Base-by-base conservation (phyloP, 1,284 basidiomycete species). In the Calocybe gambosa region DNA sequence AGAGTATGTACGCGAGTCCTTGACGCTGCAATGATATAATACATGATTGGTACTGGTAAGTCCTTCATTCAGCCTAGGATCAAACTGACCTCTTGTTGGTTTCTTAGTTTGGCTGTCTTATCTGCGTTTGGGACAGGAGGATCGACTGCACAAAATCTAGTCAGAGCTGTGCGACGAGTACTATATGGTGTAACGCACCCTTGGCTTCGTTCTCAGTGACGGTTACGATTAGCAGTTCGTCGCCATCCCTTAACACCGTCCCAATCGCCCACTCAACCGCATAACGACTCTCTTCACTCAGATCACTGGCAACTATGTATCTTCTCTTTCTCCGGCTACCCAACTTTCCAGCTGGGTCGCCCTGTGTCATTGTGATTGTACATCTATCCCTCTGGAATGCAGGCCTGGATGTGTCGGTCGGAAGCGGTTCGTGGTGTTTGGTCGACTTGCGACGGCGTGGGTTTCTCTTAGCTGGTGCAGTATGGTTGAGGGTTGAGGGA, bases 211-310 rank as follows among this genome's bases (percentile, higher is more conserved):
- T 94, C 67, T 99, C 95, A 52, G 91, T 85, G 3, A 98, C 88
- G 1, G 85, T 92, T 2, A 96, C 88, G 50, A 96, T 76, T 52
- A 93, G 68, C 82, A 94, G 70, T 66, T 93, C 89, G 62, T 99
- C 95, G 0, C 95, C 95, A 64, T 98, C 94, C 51, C 93, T 73
- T 50, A 97, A 69, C 0, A 98, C 95, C 0, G 95, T 98, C 4
- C 95, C 95, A 50, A 98, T 94, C 0, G 89, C 93, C 92, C 93
- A 95, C 62, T 95, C 92, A 5, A 95, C 79, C 0, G 93, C 93
- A 65, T 92, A 96, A 29, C 86, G 74, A 65, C 82, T 85, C 70
- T 96, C 93, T 56, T 96, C 89, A 53, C 89, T 93, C 57, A 98
- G 65, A 74, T 99, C 95, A 59, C 91, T 95, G 2, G 92, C 89